Percentiles rank a stretch among this genome's conserved stretches.
These are phyloP conservation scores for Colletotrichum abscissum DNA, from an alignment of 2,329 filamentous ascomycete genomes.

Conservation along the genomic window DNA sequence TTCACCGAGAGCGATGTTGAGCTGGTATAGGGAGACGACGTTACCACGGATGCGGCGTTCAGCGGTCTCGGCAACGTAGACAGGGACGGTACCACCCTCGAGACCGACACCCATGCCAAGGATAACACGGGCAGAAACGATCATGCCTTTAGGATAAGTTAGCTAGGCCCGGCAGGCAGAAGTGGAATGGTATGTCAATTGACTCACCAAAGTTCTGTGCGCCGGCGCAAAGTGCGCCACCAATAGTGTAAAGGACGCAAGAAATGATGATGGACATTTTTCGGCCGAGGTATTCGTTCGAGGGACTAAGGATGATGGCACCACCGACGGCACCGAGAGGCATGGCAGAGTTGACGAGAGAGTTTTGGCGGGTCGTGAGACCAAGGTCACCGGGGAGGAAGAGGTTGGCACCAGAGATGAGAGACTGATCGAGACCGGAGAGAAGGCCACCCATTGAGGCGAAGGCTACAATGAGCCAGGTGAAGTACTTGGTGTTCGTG, in stretches of 20 bases:
- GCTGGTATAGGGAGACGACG: slow-evolving; percentile 78
- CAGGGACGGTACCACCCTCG: slow-evolving; percentile 79
- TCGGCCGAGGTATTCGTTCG: slow-evolving; percentile 75
- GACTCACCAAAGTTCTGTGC: slow-evolving; percentile 69
- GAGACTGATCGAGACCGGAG: slow-evolving; percentile 77
- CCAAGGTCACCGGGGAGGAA: slow-evolving; percentile 70
- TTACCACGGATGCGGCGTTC: slow-evolving; percentile 76
- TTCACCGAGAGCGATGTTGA: slow-evolving; percentile 81
- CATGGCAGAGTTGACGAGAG: slow-evolving; percentile 77
- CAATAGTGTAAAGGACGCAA: slow-evolving; percentile 76
- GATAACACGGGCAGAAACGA: slow-evolving; percentile 74
- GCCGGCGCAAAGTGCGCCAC: slow-evolving; percentile 75
- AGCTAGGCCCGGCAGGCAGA: slow-evolving; percentile 33
- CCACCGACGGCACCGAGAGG: slow-evolving; percentile 78
- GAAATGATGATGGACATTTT: slow-evolving; percentile 77
- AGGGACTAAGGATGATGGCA: slow-evolving; percentile 73
- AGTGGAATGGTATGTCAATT: not conserved
- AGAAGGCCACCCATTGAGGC: slow-evolving; percentile 81
- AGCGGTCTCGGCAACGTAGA: slow-evolving; percentile 80
- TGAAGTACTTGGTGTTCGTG: slow-evolving; percentile 72
- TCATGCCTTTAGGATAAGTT: slow-evolving; percentile 60
- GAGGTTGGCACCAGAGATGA: slow-evolving; percentile 78
- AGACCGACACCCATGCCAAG: slow-evolving; percentile 78
- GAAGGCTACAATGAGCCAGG: slow-evolving; percentile 75
- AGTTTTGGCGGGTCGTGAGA: slow-evolving; percentile 67